Percentiles rank a stretch among this genome's conserved stretches.
Conservation (phyloP, 192 early-diverging fungal species). For the Entomortierella beljakovae region DNA sequence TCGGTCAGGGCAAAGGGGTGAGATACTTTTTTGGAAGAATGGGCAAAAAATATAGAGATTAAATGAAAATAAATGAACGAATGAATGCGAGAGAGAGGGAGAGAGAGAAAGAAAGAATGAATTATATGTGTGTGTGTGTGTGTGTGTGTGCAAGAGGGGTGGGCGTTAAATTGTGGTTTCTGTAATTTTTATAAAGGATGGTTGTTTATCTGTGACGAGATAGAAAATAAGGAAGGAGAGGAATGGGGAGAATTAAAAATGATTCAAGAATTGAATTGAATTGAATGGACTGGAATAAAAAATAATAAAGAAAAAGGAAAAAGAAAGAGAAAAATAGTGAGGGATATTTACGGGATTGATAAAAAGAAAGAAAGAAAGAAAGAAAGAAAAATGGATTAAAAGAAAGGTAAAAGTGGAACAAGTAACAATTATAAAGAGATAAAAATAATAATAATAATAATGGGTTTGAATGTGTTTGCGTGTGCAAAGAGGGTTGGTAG, state of each 20-base stretch:
- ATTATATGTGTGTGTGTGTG: neutral
- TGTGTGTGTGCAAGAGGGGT: neutral
- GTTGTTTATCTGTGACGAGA: neutral
- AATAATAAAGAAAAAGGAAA: neutral
- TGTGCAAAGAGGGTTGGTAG: neutral
- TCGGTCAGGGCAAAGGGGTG: neutral
- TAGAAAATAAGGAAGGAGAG: neutral
- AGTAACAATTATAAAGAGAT: neutral
- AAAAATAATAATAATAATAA: too few relatives aligned
- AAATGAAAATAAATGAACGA: neutral
- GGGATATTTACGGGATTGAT: neutral
- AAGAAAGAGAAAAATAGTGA: neutral
- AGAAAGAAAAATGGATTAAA: neutral
- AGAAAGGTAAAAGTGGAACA: neutral
- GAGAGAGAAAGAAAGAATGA: neutral
- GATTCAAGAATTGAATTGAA: neutral
- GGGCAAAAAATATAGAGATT: neutral
- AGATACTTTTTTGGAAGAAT: neutral
- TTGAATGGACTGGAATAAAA: neutral
- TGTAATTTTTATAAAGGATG: neutral
- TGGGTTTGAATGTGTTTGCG: too few relatives aligned
- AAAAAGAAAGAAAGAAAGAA: neutral
- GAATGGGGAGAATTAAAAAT: neutral
- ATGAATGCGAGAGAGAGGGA: neutral
- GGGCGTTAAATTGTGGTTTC: neutral